phyloP scores from a whole-genome alignment of 352 stramenopile species.

The Globisporangium paroecandrum region DNA sequence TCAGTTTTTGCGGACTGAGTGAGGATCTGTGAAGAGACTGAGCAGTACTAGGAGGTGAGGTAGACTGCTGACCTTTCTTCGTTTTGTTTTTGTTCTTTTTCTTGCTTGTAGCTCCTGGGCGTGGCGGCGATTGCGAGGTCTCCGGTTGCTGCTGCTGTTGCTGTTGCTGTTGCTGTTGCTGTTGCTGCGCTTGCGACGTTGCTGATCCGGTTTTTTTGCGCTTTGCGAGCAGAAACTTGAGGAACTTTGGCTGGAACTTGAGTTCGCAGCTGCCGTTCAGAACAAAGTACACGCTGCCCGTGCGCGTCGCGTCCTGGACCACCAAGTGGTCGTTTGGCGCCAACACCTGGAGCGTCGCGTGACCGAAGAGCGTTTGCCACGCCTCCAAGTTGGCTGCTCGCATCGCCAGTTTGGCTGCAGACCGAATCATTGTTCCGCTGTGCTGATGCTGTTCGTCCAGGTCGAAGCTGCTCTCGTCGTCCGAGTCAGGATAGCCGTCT shows the following conservation, averaged over 20 bases:
- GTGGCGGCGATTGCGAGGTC: neutral
- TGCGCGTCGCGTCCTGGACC: constrained; percentile 24
- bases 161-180: neutral
- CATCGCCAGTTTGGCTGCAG: neutral
- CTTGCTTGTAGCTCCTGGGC: neutral
- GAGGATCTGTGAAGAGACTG: too few relatives aligned
- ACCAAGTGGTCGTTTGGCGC: constrained; percentile 22
- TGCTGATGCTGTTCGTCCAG: neutral
- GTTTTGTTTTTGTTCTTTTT: neutral
- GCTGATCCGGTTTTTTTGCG: constrained; percentile 12
- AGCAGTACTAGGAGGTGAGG: neutral
- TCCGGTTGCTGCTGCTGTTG: neutral
- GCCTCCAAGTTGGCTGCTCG: neutral
- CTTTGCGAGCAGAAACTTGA: constrained; percentile 21
- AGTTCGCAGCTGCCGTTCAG: constrained; percentile 29
- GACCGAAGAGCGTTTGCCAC: constrained; percentile 20
- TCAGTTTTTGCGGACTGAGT: constrained; percentile 6
- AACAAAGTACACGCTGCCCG: constrained; percentile 30
- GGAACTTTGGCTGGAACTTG: constrained; percentile 27
- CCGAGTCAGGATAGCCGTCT: neutral
- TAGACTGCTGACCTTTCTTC: neutral
- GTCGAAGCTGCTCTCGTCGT: neutral
- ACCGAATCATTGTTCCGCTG: neutral
- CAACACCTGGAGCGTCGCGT: constrained; percentile 20
- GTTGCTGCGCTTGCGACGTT: neutral